phyloP scores from a whole-genome alignment of 257 asterid species.

The Solanum ahanhuiri region DNA sequence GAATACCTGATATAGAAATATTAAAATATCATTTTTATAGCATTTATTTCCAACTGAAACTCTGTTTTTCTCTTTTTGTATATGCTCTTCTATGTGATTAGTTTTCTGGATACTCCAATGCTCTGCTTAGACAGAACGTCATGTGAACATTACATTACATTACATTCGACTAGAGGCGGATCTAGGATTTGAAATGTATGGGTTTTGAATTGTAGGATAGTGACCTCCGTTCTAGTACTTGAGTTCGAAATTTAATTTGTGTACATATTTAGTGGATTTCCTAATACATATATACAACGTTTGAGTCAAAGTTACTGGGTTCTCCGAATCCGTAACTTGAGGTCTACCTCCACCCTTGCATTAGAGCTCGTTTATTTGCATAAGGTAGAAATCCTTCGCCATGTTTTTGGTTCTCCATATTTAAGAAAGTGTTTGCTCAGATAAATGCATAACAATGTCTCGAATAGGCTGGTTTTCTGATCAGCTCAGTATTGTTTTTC shows the following conservation, averaged over 20 bases:
- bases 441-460: not conserved
- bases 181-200: not conserved
- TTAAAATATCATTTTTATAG: not conserved
- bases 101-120: not conserved
- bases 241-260: not conserved
- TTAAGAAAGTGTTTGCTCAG: not conserved
- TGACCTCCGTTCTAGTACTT: not conserved
- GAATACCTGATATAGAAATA: not conserved
- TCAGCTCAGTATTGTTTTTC: not conserved
- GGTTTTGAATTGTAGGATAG: not conserved
- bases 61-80: not conserved
- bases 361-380: not conserved
- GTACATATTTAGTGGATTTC: not conserved
- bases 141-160: not conserved
- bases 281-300: not conserved
- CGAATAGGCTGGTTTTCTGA: not conserved
- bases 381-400: not conserved
- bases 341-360: not conserved
- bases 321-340: not conserved
- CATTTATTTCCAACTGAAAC: not conserved
- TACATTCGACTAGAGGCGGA: not conserved
- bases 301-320: not conserved
- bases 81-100: not conserved
- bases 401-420: not conserved
- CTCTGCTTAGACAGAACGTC: not conserved